phyloP scores from a whole-genome alignment of 441 rosid genomes.

The Brassica hybrid region DNA sequence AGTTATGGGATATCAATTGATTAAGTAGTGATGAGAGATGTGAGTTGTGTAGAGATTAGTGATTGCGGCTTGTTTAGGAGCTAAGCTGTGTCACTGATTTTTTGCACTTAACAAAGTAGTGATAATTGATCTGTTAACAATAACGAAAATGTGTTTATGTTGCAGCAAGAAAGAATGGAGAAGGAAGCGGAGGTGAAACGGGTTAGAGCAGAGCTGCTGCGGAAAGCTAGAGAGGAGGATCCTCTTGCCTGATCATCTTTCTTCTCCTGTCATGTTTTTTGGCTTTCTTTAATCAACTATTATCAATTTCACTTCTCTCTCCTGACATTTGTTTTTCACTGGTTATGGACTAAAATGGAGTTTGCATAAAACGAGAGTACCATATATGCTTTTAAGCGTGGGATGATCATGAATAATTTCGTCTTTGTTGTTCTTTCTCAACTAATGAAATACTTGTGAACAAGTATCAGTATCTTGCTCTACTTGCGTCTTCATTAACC shows the following conservation, averaged over 20 bases:
- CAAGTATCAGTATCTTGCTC: constrained; percentile 20
- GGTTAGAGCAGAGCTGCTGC: constrained; percentile 68
- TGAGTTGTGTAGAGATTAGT: neutral
- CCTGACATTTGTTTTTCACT: constrained; percentile 13
- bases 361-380: constrained; percentile 29
- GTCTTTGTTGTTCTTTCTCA: constrained; percentile 5
- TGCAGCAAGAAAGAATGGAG: constrained; percentile 75
- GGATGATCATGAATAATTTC: constrained; percentile 37
- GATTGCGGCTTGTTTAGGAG: neutral
- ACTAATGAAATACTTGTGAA: constrained; percentile 12
- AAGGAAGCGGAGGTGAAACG: constrained; percentile 75
- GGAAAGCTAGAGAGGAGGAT: constrained; percentile 59
- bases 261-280: neutral
- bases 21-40: constrained; percentile 3
- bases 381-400: constrained; percentile 26
- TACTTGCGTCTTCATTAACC: neutral
- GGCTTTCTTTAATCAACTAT: neutral
- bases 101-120: neutral
- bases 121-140: neutral
- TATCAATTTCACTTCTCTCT: constrained; percentile 15
- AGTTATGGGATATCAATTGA: neutral
- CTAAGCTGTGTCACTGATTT: no score
- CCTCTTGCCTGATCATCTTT: constrained; percentile 45
- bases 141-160: neutral
- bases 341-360: constrained; percentile 19